phyloP scores from a whole-genome alignment of 2,329 filamentous ascomycete species.

The Colletotrichum echinochloae region DNA sequence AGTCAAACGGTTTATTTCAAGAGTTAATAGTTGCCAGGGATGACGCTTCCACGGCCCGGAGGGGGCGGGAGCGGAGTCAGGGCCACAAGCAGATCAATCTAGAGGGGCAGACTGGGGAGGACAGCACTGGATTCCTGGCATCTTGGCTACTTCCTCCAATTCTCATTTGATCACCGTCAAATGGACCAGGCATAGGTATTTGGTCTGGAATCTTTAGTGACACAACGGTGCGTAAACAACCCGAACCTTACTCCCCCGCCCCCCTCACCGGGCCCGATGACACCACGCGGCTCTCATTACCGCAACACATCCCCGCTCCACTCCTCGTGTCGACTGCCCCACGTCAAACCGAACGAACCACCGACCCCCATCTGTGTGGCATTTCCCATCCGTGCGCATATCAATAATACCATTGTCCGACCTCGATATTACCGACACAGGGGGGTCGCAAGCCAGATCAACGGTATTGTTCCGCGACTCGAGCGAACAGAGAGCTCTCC shows the following conservation, averaged over 20 bases:
- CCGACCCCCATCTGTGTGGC: not conserved
- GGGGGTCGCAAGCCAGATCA: not conserved
- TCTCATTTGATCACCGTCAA: not conserved
- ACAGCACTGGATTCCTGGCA: not conserved
- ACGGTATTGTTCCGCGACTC: constrained; percentile 2
- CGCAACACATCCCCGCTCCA: not conserved
- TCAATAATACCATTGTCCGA: constrained; percentile 1
- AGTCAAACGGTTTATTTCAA: not conserved
- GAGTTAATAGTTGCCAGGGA: not conserved
- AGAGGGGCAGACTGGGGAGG: not conserved
- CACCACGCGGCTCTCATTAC: not conserved
- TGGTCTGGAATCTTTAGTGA: not conserved
- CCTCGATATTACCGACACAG: not conserved
- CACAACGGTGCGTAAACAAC: not conserved
- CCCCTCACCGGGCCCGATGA: constrained; percentile 5
- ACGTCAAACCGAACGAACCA: not conserved
- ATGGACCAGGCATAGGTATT: no score
- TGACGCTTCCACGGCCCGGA: not conserved
- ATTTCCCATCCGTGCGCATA: not conserved
- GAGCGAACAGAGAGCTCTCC: not conserved
- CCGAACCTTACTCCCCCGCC: not conserved
- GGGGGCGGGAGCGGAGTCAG: not conserved
- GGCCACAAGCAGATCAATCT: not conserved
- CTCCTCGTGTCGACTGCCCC: not conserved
- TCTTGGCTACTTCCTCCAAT: not conserved